Evolutionary conservation across 2,329 filamentous ascomycete genomes (phyloP).

Genomic region (Thielaviopsis ethacetica): DNA sequence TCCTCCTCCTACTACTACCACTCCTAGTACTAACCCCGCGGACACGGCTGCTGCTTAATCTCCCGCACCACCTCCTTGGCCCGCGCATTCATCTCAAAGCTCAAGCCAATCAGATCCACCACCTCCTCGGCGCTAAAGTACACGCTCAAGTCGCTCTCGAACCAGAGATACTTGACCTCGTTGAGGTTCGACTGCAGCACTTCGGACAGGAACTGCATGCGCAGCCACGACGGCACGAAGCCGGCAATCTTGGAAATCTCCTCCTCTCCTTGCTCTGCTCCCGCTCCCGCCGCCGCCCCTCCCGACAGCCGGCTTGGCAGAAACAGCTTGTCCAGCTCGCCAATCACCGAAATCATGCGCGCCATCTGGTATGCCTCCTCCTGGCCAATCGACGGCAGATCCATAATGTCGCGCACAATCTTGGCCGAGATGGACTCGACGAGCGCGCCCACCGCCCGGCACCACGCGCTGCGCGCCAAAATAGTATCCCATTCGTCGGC

Average conservation of each 20-base stretch:
- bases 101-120: constrained; percentile 43
- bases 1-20: not conserved
- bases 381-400: constrained; percentile 42
- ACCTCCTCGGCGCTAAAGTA: constrained; percentile 47
- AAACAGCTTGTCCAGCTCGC: constrained; percentile 44
- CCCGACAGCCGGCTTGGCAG: constrained; percentile 25
- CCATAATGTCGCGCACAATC: constrained; percentile 43
- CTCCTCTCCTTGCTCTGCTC: constrained; percentile 13
- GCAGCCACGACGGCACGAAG: constrained; percentile 45
- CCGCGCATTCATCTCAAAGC: constrained; percentile 46
- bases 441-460: constrained; percentile 44
- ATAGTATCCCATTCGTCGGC: constrained; percentile 41
- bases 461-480: constrained; percentile 43
- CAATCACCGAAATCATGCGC: constrained; percentile 38
- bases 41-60: constrained; percentile 36
- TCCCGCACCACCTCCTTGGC: constrained; percentile 41
- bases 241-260: constrained; percentile 40
- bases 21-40: constrained; percentile 1
- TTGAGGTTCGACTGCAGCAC: constrained; percentile 50
- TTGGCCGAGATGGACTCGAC: constrained; percentile 42
- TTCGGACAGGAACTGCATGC: constrained; percentile 47
- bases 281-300: constrained; percentile 11
- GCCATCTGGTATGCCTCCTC: constrained; percentile 48
- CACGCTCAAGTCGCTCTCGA: constrained; percentile 47
- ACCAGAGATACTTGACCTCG: constrained; percentile 47